Conservation (phyloP, 306 rosid genomes). For the Trifolium dubium region DNA sequence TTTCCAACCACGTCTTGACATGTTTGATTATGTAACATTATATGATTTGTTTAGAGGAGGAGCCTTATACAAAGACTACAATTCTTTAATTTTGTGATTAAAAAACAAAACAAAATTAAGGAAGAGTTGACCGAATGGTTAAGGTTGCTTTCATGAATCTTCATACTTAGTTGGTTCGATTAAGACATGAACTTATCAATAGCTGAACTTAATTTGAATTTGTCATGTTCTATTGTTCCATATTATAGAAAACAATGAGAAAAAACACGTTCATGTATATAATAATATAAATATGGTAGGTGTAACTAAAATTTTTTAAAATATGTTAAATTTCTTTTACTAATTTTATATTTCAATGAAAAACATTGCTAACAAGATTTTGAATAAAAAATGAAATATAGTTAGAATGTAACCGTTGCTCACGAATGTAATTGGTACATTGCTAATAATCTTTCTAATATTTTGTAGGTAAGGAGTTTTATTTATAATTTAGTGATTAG, state of each 20-base stretch:
- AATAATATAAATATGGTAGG: slow-evolving; percentile 27
- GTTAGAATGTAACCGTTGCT: neutral
- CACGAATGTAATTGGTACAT: too few relatives aligned
- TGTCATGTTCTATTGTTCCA: neutral
- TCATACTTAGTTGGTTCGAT: slow-evolving; percentile 44
- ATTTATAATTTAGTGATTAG: too few relatives aligned
- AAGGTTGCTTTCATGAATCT: slow-evolving; percentile 45
- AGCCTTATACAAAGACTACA: neutral
- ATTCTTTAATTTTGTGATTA: neutral
- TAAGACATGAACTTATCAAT: slow-evolving; percentile 37
- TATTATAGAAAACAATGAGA: neutral
- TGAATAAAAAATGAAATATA: neutral
- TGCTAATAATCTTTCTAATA: too few relatives aligned
- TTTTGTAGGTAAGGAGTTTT: too few relatives aligned
- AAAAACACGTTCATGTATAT: neutral
- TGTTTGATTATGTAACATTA: neutral
- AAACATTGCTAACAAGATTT: neutral
- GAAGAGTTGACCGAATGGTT: slow-evolving; percentile 33
- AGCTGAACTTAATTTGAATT: slow-evolving; percentile 21
- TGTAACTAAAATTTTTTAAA: slow-evolving; percentile 21
- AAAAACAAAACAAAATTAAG: neutral
- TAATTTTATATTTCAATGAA: slow-evolving; percentile 3
- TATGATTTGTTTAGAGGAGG: neutral
- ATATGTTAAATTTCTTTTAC: neutral
- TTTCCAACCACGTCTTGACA: neutral